Percentiles rank a stretch among this genome's conserved stretches.
Evolutionary conservation across 768 basidiomycete genomes (phyloP).

Genomic region (Lepiota venenata): DNA sequence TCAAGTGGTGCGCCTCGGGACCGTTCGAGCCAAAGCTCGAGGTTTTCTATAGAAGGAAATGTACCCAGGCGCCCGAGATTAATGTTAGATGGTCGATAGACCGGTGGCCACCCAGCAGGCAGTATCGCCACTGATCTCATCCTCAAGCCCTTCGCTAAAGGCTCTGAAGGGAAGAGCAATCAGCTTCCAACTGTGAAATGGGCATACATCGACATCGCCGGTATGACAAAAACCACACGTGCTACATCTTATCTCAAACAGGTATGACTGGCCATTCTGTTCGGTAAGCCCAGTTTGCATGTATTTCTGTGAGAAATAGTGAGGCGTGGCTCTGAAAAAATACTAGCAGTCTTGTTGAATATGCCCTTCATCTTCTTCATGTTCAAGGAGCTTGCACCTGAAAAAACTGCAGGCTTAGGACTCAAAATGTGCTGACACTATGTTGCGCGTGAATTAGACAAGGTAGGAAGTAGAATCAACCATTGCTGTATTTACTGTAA

Average conservation of each 20-base stretch:
- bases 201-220: conserved; percentile 88
- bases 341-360: conserved; percentile 37
- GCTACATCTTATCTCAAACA: conserved; percentile 60
- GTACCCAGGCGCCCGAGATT: no score
- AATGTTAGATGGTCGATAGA: conserved; percentile 31
- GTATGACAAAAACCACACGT: conserved; percentile 66
- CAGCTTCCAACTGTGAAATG: conserved; percentile 58
- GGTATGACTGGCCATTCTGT: conserved; percentile 83
- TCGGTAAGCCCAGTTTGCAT: conserved; percentile 47
- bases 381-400: conserved; percentile 18
- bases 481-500: no score
- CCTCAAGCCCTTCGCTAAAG: conserved; percentile 79
- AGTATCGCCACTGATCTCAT: conserved; percentile 83
- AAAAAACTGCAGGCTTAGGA: background rate
- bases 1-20: no score
- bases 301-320: background rate
- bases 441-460: background rate
- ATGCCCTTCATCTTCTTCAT: conserved; percentile 30
- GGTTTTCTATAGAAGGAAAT: no score
- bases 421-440: background rate
- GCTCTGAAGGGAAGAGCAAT: conserved; percentile 61
- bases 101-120: conserved; percentile 70
- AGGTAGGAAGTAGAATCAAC: no score
- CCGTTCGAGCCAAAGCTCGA: no score
- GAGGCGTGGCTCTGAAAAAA: background rate